Conservation (phyloP, 495 filamentous ascomycete genomes). For the Lentithecium fluviatile region DNA sequence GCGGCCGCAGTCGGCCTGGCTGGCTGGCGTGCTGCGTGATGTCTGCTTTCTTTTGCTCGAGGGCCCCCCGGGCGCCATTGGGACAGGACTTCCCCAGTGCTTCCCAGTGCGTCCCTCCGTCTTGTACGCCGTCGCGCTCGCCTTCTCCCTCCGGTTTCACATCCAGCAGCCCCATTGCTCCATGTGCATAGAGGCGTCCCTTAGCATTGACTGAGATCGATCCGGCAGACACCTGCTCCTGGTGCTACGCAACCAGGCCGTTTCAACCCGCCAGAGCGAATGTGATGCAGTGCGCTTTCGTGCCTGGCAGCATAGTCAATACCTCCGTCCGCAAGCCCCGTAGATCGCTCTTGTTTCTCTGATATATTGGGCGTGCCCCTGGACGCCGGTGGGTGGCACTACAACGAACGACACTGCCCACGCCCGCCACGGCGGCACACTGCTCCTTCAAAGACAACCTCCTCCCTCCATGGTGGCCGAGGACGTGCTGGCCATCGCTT, state of each 20-base stretch:
- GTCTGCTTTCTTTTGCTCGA: conserved; percentile 34
- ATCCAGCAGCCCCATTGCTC: conserved; percentile 33
- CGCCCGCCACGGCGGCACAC: conserved; percentile 18
- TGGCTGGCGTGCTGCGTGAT: no score
- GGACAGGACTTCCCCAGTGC: conserved; percentile 8
- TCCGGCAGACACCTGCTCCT: conserved; percentile 19
- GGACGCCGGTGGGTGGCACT: conserved; percentile 15
- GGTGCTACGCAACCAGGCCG: conserved; percentile 31
- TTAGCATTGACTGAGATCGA: conserved; percentile 35
- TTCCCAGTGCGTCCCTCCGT: neutral
- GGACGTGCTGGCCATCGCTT: conserved; percentile 7
- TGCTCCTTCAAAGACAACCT: conserved; percentile 24
- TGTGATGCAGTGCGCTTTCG: conserved; percentile 33
- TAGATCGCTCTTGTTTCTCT: conserved; percentile 27
- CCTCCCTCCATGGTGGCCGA: conserved; percentile 23
- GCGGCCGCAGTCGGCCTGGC: neutral
- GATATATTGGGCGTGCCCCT: conserved; percentile 37
- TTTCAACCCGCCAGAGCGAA: conserved; percentile 32
- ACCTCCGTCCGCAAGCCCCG: conserved; percentile 18
- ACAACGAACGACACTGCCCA: conserved; percentile 22
- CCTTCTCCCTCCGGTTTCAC: conserved; percentile 34
- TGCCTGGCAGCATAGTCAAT: conserved; percentile 35
- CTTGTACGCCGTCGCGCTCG: conserved; percentile 31
- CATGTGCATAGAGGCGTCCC: conserved; percentile 38
- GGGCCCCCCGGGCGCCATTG: conserved; percentile 11